phyloP scores from a whole-genome alignment of 441 rosid genomes.

The Macaranga tanarius region DNA sequence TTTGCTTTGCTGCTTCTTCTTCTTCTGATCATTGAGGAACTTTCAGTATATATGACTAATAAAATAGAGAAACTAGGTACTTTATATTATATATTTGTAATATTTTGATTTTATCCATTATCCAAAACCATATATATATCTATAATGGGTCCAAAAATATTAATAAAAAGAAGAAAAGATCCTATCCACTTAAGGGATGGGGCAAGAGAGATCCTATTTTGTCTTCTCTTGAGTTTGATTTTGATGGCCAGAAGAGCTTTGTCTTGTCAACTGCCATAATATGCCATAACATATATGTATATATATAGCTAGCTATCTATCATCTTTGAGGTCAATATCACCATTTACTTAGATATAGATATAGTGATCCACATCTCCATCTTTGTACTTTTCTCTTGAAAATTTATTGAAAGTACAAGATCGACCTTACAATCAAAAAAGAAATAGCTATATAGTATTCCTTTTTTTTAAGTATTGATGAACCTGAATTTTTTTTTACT shows the following conservation, averaged over 20 bases:
- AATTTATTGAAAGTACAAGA: not conserved
- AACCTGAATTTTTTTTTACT: too few relatives aligned
- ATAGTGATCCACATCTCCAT: too few relatives aligned
- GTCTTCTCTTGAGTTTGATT: constrained; percentile 34
- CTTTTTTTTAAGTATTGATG: too few relatives aligned
- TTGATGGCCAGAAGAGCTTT: constrained; percentile 12
- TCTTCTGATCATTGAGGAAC: constrained; percentile 9
- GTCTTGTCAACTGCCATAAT: constrained; percentile 20
- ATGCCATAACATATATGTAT: too few relatives aligned
- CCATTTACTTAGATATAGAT: not conserved
- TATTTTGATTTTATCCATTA: constrained; percentile 1
- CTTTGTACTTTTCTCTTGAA: not conserved
- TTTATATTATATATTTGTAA: too few relatives aligned
- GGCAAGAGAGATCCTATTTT: constrained; percentile 34
- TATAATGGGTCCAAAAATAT: constrained; percentile 9
- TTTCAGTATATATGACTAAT: not conserved
- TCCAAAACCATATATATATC: not conserved
- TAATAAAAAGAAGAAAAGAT: not conserved
- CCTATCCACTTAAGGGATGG: constrained; percentile 37
- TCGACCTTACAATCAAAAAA: too few relatives aligned
- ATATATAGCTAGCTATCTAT: not conserved
- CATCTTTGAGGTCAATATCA: not conserved
- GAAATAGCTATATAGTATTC: too few relatives aligned
- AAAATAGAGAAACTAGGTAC: constrained; percentile 18
- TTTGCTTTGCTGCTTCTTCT: not conserved